Evolutionary conservation across 805 yeast genomes (phyloP).

Genomic region (Ogataea populi-albae): DNA sequence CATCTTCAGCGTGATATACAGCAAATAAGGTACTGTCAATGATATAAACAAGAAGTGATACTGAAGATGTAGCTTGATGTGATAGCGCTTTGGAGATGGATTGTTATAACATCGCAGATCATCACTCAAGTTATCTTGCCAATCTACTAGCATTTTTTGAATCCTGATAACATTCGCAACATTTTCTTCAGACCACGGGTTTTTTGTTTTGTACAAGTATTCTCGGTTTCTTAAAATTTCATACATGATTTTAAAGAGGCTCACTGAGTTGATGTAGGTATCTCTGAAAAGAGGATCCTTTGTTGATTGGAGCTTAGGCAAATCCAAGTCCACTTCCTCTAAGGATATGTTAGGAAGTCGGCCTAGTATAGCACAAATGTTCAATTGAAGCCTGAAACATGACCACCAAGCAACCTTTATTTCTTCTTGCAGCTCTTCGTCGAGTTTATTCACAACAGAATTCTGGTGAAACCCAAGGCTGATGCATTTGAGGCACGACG

Average conservation of each 20-base stretch:
- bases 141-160: conserved; percentile 25
- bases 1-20: conserved; percentile 27
- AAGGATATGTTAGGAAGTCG: conserved; percentile 34
- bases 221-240: conserved; percentile 33
- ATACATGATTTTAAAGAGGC: conserved; percentile 30
- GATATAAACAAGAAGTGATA: conserved; percentile 33
- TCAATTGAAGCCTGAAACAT: conserved; percentile 33
- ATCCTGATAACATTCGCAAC: conserved; percentile 31
- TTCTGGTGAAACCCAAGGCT: conserved; percentile 38
- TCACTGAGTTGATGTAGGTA: conserved; percentile 24
- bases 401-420: conserved; percentile 35
- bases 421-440: conserved; percentile 24
- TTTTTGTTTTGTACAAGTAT: conserved; percentile 22
- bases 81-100: conserved; percentile 25
- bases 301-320: conserved; percentile 22
- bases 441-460: conserved; percentile 17
- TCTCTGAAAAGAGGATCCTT: conserved; percentile 14
- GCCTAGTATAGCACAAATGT: conserved; percentile 35
- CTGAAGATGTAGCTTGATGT: conserved; percentile 31
- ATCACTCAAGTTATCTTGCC: conserved; percentile 24
- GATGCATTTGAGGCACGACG: conserved; percentile 37
- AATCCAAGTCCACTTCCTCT: conserved; percentile 34
- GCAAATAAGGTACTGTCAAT: conserved; percentile 33
- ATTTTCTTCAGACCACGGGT: conserved; percentile 32
- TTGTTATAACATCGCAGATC: conserved; percentile 12